Base-by-base conservation (phyloP, 148 eudicot species). In the Persicaria maculosa region DNA sequence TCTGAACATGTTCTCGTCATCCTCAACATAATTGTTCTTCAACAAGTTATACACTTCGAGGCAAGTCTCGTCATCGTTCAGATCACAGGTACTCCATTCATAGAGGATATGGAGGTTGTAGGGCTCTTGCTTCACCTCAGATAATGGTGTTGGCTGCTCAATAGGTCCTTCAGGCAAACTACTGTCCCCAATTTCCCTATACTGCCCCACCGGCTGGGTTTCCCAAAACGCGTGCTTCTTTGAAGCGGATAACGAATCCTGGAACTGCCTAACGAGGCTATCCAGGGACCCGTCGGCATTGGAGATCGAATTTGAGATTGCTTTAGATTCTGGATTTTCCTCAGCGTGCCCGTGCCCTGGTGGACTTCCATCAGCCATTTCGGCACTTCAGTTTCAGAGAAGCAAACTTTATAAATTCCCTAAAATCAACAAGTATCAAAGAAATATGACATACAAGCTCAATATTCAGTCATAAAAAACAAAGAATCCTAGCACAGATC, bases 1-100 rank as follows among this genome's bases (percentile, higher is more conserved):
- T 80, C 96, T 81, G 79, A 90, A 92, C 96, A 90, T 88, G 75
- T 92, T 92, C 72, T 90, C 96, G 71, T 92, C 97, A 81, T 92
- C 97, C 84, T 92, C 97, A 36, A 92, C 96, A 75, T 92, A 92
- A 72, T 92, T 92, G 69, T 88, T 81, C 11, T 84, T 86, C 65
- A 92, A 76, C 25, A 92, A 87, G 72, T 22, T 83, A 73, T 92
- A 92, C 47, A 92, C 96, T 81, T 92, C 96, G 7, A 20, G 19
- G 72, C 97, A 90, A 82, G 88, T 86, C 50, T 87, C 90, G 5
- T 84, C 85, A 3, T 91, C 83, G 43, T 87, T 89, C 86, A 92
- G 86, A 62, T 92, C 96, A 81, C 96, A 92, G 14, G 97, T 88
- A 46, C 87, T 82, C 97, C 97, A 92, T 79, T 90, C 96, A 75